Base-by-base conservation (phyloP, 2,329 filamentous ascomycete genomes). In the Penicillium sp. region DNA sequence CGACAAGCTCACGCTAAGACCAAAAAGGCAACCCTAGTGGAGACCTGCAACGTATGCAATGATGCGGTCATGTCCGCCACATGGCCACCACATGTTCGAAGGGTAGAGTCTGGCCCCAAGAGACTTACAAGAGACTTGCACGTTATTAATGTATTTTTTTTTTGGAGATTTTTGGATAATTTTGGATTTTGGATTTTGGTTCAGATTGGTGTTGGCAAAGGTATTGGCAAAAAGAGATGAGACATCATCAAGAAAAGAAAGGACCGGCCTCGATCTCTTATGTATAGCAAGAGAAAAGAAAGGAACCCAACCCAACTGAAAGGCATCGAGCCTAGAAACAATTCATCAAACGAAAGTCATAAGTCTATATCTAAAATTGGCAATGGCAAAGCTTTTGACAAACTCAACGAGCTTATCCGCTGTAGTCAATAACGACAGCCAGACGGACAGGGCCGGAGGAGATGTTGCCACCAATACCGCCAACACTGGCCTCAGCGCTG, bases 351-450 rank as follows among this genome's bases (percentile, higher is more conserved):
- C 11, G 27, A 31, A 42, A 39, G 33, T 50, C 35, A 39, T 50
- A 39, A 50, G 21, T 42, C 19, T 68, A 91, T 98, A 21, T 23
- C 19, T 31, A 48, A 33, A 31, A 35, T 14, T 6, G 19, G 16
- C 23, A 26, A 47, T 19, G 25, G 25, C 26, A 29, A 19, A 47
- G 43, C n/a, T 25, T 26, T 29, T 47, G 44, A 25, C 25, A 47
- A 31, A 11, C 25, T 9, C 10, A 3, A 3, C 23, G 13, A n/a
- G 5, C 35, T 64, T 67, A 70, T 43, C 64, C 67, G 49, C 64
- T 63, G 53, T 66, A 72, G 57, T 66, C 67, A 27, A 72, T 57
- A 25, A 55, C 62, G 33, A 66, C 67, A 44, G 62, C 60, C 16
- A 72, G 57, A 47, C 65, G 61, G 13, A 70, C 62, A 23, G 64